Evolutionary conservation across 495 filamentous ascomycete species (phyloP).

Genomic region (Parathielavia hyrcaniae): DNA sequence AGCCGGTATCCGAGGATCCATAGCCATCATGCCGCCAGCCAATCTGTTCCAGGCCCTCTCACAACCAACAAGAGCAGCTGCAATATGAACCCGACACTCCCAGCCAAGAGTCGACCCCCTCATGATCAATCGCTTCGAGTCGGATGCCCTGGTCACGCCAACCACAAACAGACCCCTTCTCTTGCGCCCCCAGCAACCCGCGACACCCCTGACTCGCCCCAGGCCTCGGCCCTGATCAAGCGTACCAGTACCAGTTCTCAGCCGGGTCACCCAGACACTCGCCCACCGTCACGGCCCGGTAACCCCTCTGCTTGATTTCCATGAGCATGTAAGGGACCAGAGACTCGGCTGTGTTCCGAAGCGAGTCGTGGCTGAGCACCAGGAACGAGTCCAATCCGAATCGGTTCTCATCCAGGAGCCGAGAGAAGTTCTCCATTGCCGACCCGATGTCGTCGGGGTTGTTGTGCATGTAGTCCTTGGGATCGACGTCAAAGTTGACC

Average conservation of each 20-base stretch:
- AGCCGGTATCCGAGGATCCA: not conserved
- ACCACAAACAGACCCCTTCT: not conserved
- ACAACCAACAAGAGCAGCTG: not conserved
- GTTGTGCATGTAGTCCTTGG: constrained; percentile 37
- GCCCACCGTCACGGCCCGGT: constrained; percentile 48
- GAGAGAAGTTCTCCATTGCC: constrained; percentile 26
- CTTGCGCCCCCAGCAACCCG: not conserved
- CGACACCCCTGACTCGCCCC: not conserved
- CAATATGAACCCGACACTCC: not conserved
- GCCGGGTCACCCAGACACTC: constrained; percentile 54
- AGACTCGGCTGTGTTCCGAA: constrained; percentile 31
- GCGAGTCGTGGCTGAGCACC: constrained; percentile 38
- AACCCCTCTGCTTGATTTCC: constrained; percentile 23
- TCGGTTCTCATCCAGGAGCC: constrained; percentile 20
- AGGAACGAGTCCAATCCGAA: constrained; percentile 21
- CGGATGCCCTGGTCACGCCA: not conserved
- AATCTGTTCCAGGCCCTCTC: not conserved
- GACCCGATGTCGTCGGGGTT: constrained; percentile 17
- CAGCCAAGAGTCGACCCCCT: not conserved
- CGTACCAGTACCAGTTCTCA: constrained; percentile 54
- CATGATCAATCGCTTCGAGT: not conserved
- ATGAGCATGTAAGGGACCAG: constrained; percentile 34
- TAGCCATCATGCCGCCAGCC: not conserved
- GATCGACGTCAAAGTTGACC: constrained; percentile 41
- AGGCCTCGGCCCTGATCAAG: not conserved